Conservation (phyloP, 371 early-diverging fungal genomes). For the Apophysomyces elegans region DNA sequence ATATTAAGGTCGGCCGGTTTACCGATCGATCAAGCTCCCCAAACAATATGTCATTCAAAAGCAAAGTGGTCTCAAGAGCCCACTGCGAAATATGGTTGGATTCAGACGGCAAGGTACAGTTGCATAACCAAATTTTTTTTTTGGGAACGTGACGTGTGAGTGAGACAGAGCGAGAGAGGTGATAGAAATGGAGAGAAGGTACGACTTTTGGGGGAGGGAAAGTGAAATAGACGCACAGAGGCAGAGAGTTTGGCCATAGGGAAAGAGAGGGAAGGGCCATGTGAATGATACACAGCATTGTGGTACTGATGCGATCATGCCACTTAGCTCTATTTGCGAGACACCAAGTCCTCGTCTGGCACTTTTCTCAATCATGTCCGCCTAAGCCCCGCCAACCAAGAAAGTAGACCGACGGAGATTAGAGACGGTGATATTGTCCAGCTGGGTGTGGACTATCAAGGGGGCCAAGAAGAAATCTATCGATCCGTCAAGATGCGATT, state of each 20-base stretch:
- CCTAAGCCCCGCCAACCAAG: slow-evolving; percentile 84
- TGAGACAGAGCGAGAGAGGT: not conserved
- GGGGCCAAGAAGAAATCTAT: slow-evolving; percentile 76
- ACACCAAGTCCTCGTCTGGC: slow-evolving; percentile 95
- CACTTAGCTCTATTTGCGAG: slow-evolving; percentile 82
- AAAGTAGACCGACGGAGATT: slow-evolving; percentile 82
- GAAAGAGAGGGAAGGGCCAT: not conserved
- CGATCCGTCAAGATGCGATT: slow-evolving; percentile 83
- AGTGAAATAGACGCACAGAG: no score
- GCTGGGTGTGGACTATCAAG: slow-evolving; percentile 97
- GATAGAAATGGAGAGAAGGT: not conserved
- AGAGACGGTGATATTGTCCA: slow-evolving; percentile 94
- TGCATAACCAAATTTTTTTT: slow-evolving; percentile 7
- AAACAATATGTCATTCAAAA: slow-evolving; percentile 85
- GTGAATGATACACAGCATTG: slow-evolving; percentile 10
- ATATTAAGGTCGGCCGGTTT: slow-evolving; percentile 81
- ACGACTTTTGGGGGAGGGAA: not conserved
- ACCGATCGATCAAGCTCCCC: slow-evolving; percentile 68
- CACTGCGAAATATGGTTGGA: slow-evolving; percentile 94
- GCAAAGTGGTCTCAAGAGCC: slow-evolving; percentile 91
- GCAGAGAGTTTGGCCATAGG: not conserved
- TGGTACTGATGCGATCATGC: slow-evolving; percentile 11
- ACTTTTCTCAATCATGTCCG: slow-evolving; percentile 96
- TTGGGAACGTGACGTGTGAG: slow-evolving; percentile 10
- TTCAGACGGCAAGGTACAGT: slow-evolving; percentile 39